Evolutionary conservation across 371 early-diverging fungal genomes (phyloP), one percentile per base, ranked within the genome.

Genomic region (Umbelopsis sp.): DNA sequence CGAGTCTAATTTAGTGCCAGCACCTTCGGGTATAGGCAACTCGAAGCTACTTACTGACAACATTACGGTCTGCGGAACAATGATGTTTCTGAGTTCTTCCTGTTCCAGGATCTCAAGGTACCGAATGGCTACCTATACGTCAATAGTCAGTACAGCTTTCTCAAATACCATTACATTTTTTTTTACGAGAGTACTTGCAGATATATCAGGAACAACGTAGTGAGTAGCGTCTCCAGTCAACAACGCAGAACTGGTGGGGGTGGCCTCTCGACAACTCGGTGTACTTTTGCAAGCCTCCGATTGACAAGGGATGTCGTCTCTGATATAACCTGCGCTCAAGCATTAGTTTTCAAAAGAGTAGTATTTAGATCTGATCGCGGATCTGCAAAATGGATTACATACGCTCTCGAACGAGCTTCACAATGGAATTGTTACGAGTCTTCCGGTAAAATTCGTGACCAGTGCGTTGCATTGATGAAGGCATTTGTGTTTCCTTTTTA

Each of bases 41-140:
- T 50, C n/a, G 16, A 32, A 32, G 32, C 24, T 1, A 41, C 62
- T 70, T 83, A 88, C 88, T 69, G 86, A 79, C n/a, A 80, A 82
- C n/a, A 86, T 74, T n/a, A 89, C 73, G 0, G 90, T 89, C 73
- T 91, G 91, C 63, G 89, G 84, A 45, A 87, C 76, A 71, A 91
- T 88, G 46, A 91, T 70, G 45, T 87, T 86, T 9, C 77, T 80
- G 14, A 91, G 72, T 46, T 81, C 88, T 44, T 84, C 88, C 63
- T 85, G 85, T 66, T 88, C 87, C 35, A 88, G 72, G 50, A 87
- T 75, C 66, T 87, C 87, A 16, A 84, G 76, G 63, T 85, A 88
- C 51, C 86, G 79, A 74, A 85, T 69, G 11, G 85, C 76, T n/a
- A 86, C 85, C 88, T 88, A 77, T 53, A 11, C 46, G 32, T 63